These are phyloP conservation scores for Allantophomopsis cytisporea DNA, from an alignment of 2,329 filamentous ascomycete species.

Conservation along the genomic window DNA sequence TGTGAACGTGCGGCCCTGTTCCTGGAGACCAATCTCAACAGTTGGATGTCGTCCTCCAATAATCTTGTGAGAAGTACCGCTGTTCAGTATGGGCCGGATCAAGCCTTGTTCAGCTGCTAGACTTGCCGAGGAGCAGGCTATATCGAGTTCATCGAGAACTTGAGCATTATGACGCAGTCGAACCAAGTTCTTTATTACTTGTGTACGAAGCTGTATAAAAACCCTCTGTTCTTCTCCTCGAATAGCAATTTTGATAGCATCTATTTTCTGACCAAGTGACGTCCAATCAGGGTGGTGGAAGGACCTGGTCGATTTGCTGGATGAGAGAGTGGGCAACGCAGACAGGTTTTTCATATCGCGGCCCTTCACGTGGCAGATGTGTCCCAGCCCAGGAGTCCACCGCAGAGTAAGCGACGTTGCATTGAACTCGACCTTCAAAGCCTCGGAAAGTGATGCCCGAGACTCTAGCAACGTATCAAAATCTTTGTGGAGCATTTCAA, in stretches of 20 bases:
- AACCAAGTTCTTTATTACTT: constrained; percentile 70
- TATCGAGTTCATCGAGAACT: constrained; percentile 89
- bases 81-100: constrained; percentile 59
- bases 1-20: constrained; percentile 70
- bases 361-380: constrained; percentile 83
- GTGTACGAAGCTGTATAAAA: constrained; percentile 58
- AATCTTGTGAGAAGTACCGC: constrained; percentile 55
- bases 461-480: constrained; percentile 46
- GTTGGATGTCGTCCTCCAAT: constrained; percentile 83
- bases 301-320: constrained; percentile 72
- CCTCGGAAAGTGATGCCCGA: constrained; percentile 44
- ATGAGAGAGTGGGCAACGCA: constrained; percentile 46
- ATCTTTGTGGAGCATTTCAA: constrained; percentile 54
- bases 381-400: constrained; percentile 77
- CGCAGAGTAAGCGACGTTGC: constrained; percentile 61
- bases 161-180: constrained; percentile 78
- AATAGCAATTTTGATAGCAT: constrained; percentile 66
- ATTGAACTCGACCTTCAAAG: constrained; percentile 45
- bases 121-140: constrained; percentile 71
- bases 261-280: constrained; percentile 62
- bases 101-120: constrained; percentile 65
- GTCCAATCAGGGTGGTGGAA: constrained; percentile 83
- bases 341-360: constrained; percentile 41
- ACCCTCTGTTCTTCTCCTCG: constrained; percentile 74
- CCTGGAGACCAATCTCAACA: constrained; percentile 69